Percentiles rank a stretch among this genome's conserved stretches.
These are phyloP conservation scores for Abortiporus biennis DNA, from an alignment of 1,284 basidiomycete species.

Conservation along the genomic window DNA sequence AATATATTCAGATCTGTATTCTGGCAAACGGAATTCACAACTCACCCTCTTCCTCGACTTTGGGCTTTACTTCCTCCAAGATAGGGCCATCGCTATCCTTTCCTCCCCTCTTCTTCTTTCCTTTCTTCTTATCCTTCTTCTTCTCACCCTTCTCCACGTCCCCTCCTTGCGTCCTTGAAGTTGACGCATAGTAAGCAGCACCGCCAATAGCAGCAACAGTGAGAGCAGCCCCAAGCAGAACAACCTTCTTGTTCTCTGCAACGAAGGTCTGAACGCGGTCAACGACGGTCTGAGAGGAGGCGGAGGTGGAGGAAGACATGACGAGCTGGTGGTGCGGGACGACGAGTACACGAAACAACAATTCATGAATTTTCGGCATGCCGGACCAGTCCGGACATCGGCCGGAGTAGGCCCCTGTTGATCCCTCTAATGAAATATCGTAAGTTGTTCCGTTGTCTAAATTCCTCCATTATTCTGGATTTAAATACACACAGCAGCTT, in stretches of 20 bases:
- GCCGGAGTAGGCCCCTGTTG: too few species aligned
- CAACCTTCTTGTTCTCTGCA: constrained; percentile 65
- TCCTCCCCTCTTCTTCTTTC: constrained; percentile 55
- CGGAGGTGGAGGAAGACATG: constrained; percentile 29
- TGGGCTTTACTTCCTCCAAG: constrained; percentile 60
- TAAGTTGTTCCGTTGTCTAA: too few species aligned
- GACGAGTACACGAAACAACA: neutral
- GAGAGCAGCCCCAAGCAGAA: constrained; percentile 64
- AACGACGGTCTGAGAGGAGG: constrained; percentile 28
- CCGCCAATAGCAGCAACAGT: constrained; percentile 73
- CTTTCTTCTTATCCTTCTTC: constrained; percentile 47
- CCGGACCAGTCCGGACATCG: neutral
- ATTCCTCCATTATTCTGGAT: too few species aligned
- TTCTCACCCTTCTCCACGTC: constrained; percentile 45
- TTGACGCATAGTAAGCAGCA: constrained; percentile 71
- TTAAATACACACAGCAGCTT: too few species aligned
- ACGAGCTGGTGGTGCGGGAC: constrained; percentile 11
- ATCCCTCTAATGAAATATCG: too few species aligned
- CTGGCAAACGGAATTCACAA: too few species aligned
- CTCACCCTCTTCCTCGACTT: constrained; percentile 30
- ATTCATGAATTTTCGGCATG: neutral
- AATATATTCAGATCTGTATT: constrained; percentile 12
- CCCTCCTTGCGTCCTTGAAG: constrained; percentile 29
- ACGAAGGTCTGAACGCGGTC: constrained; percentile 69
- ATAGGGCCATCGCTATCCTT: constrained; percentile 62